phyloP scores from a whole-genome alignment of 2,329 filamentous ascomycete species.

The Aspergillus awamori region DNA sequence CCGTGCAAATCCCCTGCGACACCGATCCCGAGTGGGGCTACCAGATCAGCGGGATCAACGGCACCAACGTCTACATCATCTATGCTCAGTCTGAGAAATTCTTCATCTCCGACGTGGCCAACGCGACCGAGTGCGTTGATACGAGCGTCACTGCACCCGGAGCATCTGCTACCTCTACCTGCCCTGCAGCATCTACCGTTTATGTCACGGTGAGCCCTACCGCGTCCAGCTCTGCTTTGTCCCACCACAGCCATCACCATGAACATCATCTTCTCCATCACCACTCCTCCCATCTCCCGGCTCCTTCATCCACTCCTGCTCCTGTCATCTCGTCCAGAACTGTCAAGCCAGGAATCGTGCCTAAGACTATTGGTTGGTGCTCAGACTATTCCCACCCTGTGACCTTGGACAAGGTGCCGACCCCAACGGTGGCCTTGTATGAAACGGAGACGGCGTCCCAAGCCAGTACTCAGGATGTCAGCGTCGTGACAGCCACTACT shows the following conservation, averaged over 20 bases:
- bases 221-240: constrained; percentile 20
- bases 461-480: neutral
- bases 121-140: constrained; percentile 17
- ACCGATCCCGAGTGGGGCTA: constrained; percentile 42
- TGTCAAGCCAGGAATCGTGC: constrained; percentile 28
- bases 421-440: constrained; percentile 7
- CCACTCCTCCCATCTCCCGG: constrained; percentile 13
- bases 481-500: neutral
- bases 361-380: constrained; percentile 32
- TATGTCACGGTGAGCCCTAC: constrained; percentile 30
- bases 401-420: constrained; percentile 23
- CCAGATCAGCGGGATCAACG: constrained; percentile 52
- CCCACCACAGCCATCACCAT: constrained; percentile 4
- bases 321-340: constrained; percentile 14
- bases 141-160: constrained; percentile 14
- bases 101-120: constrained; percentile 27
- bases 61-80: constrained; percentile 51
- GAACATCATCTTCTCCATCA: neutral
- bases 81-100: constrained; percentile 48
- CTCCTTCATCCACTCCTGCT: constrained; percentile 18
- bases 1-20: constrained; percentile 46
- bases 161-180: neutral
- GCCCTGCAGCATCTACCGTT: constrained; percentile 25
- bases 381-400: constrained; percentile 32
- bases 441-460: neutral